Conservation (phyloP, 1,284 basidiomycete genomes). For the Gomphus sp. region DNA sequence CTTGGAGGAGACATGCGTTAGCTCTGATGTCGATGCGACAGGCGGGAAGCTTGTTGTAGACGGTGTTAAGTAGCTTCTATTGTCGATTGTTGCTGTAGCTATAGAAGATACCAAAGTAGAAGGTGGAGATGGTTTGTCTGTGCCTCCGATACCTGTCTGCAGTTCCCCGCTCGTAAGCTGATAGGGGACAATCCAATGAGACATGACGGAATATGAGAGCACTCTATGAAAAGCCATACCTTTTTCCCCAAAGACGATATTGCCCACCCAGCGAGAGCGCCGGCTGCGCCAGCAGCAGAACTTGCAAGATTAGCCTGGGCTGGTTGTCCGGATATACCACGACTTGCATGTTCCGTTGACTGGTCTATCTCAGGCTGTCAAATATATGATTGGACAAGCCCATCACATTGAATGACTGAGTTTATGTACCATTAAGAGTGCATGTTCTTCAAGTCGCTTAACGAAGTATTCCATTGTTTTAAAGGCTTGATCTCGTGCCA, state of each 20-base stretch:
- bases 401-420: background rate
- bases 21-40: conserved; percentile 3
- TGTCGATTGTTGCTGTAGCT: conserved; percentile 14
- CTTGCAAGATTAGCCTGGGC: conserved; percentile 60
- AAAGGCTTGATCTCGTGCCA: conserved; percentile 91
- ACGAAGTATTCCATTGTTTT: conserved; percentile 83
- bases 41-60: conserved; percentile 8
- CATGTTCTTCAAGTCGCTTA: conserved; percentile 74
- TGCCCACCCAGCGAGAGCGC: conserved; percentile 89
- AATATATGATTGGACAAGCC: background rate
- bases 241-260: conserved; percentile 80
- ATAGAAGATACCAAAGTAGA: conserved; percentile 13
- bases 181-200: background rate
- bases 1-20: conserved; percentile 18
- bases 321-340: conserved; percentile 23
- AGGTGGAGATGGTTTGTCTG: conserved; percentile 29
- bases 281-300: conserved; percentile 82
- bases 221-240: conserved; percentile 25
- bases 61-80: conserved; percentile 15
- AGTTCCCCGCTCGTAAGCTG: conserved; percentile 66
- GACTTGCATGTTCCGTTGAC: conserved; percentile 27
- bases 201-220: background rate
- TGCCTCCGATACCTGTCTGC: conserved; percentile 49
- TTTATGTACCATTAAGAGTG: conserved; percentile 61
- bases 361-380: conserved; percentile 60